Evolutionary conservation across 768 basidiomycete species (phyloP), one percentile per base, ranked within the genome.

Genomic region (Boletus sp.): DNA sequence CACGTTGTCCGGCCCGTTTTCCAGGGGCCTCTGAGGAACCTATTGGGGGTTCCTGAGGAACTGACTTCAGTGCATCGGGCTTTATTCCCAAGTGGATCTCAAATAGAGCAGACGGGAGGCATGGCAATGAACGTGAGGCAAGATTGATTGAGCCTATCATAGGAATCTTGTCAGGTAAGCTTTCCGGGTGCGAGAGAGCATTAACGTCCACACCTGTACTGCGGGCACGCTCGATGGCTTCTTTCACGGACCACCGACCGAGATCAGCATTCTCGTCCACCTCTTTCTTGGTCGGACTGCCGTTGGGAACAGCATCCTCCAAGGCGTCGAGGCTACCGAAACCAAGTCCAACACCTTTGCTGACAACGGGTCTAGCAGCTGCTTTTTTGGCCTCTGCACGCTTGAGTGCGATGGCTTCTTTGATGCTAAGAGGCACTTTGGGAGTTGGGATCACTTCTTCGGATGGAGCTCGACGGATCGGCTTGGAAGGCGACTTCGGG

Each of bases 321-420:
- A 84, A 61, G 19, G 66, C 70, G 11, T 69, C 72, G 19, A 80
- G 71, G 47, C 66, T 69, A 58, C 71, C 74, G 8, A 74, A 60
- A 23, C 67, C 69, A 21, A 51, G n/a, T n/a, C n/a, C n/a, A n/a
- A n/a, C 49, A 1, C 60, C 59, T n/a, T 57, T 58, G 66, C 67
- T 21, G 60, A 50, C 50, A 51, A 44, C 74, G 69, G 50, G 51
- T 44, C 56, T 60, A 17, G 56, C 37, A 7, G 58, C 50, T 3
- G 77, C 73, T 63, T 89, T 91, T 73, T 85, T 90, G 0, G 84
- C 87, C 64, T 90, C 87, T 0, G 90, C 88, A 40, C 90, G 77
- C 57, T 82, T 88, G 42, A 89, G 73, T 2, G 90, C 90, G 64
- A 93, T 90, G 14, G 84, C 86, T 57, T 90, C 90, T 61, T 84